Evolutionary conservation across 1,284 basidiomycete genomes (phyloP).

Genomic region (Fomitopsis schrenkii): DNA sequence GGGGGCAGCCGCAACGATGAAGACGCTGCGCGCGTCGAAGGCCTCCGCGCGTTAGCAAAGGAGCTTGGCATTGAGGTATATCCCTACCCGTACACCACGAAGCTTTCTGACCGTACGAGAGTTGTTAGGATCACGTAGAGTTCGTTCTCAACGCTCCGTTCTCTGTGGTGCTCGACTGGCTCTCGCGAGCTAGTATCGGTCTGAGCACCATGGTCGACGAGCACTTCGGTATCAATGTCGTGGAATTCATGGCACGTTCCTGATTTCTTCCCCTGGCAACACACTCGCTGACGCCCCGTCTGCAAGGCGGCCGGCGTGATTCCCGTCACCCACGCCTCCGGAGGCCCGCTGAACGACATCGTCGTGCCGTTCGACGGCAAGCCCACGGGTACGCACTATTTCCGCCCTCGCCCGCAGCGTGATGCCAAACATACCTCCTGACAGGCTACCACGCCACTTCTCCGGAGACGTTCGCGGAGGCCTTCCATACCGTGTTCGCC

Average conservation of each 20-base stretch:
- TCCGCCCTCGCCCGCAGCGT: not conserved
- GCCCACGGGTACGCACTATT: constrained; percentile 53
- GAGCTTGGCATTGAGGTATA: constrained; percentile 65
- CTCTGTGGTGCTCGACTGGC: constrained; percentile 60
- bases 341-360: constrained; percentile 90
- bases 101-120: not conserved
- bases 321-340: constrained; percentile 90
- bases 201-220: constrained; percentile 98
- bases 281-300: not conserved
- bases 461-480: constrained; percentile 66
- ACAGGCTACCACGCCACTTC: constrained; percentile 81
- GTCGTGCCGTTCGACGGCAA: constrained; percentile 74
- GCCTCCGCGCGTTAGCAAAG: constrained; percentile 54
- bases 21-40: constrained; percentile 71
- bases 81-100: not conserved
- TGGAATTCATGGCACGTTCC: constrained; percentile 86
- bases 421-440: not conserved
- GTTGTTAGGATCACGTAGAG: constrained; percentile 57
- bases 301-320: constrained; percentile 88
- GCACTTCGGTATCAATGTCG: constrained; percentile 98
- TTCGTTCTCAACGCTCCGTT: constrained; percentile 88
- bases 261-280: not conserved
- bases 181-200: constrained; percentile 78
- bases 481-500: constrained; percentile 63
- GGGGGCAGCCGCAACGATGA: constrained; percentile 80